Base-by-base conservation (phyloP, 2,329 filamentous ascomycete species). In the Diaporthe destruens region DNA sequence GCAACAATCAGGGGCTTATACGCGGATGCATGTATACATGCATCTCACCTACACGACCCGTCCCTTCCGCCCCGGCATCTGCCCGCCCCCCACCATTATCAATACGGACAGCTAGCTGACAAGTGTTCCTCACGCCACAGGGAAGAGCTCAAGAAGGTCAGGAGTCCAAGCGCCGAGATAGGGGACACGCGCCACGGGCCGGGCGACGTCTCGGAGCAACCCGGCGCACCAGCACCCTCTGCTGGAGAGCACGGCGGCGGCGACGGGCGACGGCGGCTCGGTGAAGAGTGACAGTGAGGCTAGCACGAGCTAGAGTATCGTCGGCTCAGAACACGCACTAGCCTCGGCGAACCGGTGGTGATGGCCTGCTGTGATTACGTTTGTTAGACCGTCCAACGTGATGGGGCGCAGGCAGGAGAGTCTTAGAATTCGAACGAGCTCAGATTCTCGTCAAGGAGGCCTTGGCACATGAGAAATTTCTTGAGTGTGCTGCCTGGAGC, bases 71-170 rank as follows among this genome's bases (percentile, higher is more conserved):
- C 3, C 16, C 25, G 18, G 16, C 44, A 34, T 29, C 25, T 18
- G 9, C 34, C 36, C 11, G 12, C 25, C 16, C 16, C 25, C 29
- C 25, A 34, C 16, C 34, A 32, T 32, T 42, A 20, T 29, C 6
- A 29, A 18, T 25, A 32, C 9, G 12, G 47, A 53, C 23, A 39
- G 3, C 32, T 20, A 39, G 47, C 61, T 66, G 42, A 66, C 61
- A 34, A 20, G 2, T 11, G 11, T 20, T 34, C n/a, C n/a, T 12
- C 34, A 47, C 44, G 14, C 23, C 8, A 73, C 76, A 95, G 93
- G 85, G 94, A 98, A 84, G 96, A 98, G 83, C 85, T 98, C 76
- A 97, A 97, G 88, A 98, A 98, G 85, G 94, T 98, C 79, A 96
- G 82, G 89, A 91, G 53, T 87, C 90, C 75, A 94, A 93, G 85